Evolutionary conservation across 2,329 filamentous ascomycete species (phyloP), one percentile per base, ranked within the genome.

Genomic region (Fusarium begoniae): DNA sequence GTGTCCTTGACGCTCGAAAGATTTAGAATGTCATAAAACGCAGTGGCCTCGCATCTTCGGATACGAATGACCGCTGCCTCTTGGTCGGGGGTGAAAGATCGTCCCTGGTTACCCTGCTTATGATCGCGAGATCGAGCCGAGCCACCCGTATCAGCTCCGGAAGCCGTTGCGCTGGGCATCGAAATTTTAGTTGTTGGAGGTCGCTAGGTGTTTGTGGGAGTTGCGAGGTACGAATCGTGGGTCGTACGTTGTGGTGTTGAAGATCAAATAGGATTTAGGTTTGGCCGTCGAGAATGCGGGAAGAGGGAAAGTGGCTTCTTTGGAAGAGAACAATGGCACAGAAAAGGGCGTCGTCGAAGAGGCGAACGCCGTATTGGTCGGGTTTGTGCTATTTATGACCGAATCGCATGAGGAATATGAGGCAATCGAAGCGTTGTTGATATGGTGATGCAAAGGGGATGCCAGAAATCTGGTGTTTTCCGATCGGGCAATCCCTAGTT

Each of bases 21-120:
- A 28, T 91, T 91, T 38, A 99, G 85, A 77, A 99, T 98, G 82
- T 98, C 96, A 86, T 99, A 99, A 84, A 97, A 99, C 24, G 94
- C 94, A 8, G 95, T 98, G 28, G 93, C 86, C 44, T 89, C 87
- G 85, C 96, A 99, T 85, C 89, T 90, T 75, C 94, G 91, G 81
- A 99, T 96, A 75, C 96, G 91, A 78, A 97, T 85, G 38, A 99
- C 96, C 32, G 96, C 96, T 5, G 93, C 92, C 82, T 97, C 96
- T 81, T 99, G 96, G 78, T 98, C 95, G 37, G 90, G 87, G 3
- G 96, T 99, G 84, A 91, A 98, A 80, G 93, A 89, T 77, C 94
- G 91, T 67, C 90, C 90, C 75, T 92, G 90, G 82, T 92, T 93
- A 75, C 93, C 93, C 81, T 95, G 93, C 81, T 94, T 92, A 83